Percentiles rank a stretch among this genome's conserved stretches.
Conservation (phyloP, 1,139 yeast genomes). For the Spathaspora sp. region DNA sequence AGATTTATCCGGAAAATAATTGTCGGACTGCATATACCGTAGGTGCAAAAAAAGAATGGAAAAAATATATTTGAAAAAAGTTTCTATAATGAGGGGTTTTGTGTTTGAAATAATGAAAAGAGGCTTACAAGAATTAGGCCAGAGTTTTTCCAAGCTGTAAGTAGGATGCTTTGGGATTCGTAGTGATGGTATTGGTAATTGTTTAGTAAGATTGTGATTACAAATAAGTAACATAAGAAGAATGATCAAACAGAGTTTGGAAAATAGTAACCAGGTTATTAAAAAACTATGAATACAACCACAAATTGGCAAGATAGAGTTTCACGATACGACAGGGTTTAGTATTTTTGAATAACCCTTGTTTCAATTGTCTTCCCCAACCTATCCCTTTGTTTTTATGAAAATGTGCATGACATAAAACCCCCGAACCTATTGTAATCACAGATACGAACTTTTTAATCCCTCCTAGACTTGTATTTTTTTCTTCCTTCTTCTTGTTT, state of each 20-base stretch:
- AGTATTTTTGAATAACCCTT: background rate
- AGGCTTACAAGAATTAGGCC: background rate
- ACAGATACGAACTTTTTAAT: background rate
- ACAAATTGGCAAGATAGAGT: background rate
- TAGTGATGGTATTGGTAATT: background rate
- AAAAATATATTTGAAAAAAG: background rate
- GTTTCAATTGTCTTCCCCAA: background rate
- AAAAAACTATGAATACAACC: background rate
- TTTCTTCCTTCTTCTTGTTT: no score
- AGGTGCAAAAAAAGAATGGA: background rate
- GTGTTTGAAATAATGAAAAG: background rate
- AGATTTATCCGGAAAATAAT: conserved; percentile 1
- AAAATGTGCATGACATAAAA: conserved; percentile 1
- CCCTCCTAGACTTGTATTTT: background rate
- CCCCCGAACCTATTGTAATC: background rate
- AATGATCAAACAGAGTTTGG: background rate
- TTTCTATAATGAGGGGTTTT: conserved; percentile 1
- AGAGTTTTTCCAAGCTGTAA: background rate
- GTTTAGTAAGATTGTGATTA: background rate
- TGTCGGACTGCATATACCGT: background rate
- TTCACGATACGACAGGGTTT: background rate
- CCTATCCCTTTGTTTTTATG: background rate
- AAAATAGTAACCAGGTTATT: background rate
- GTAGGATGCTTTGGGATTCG: background rate
- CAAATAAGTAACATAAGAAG: background rate